These are phyloP conservation scores for Trametes punicea DNA, from an alignment of 768 basidiomycete species.

Conservation along the genomic window DNA sequence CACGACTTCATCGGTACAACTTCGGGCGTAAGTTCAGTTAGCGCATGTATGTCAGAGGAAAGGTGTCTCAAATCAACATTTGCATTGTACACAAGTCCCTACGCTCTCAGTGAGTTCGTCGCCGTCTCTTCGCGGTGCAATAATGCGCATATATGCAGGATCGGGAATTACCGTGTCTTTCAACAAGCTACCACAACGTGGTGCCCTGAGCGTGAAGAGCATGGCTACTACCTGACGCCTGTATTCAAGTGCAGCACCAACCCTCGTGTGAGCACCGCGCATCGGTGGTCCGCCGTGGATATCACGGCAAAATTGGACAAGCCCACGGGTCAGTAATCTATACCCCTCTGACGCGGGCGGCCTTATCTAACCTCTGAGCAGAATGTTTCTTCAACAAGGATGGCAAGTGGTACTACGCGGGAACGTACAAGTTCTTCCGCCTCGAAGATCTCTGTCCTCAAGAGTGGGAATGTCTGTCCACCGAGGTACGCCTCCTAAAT, in stretches of 20 bases:
- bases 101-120: slow-evolving; percentile 48
- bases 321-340: slow-evolving; percentile 50
- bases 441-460: slow-evolving; percentile 61
- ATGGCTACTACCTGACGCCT: slow-evolving; percentile 73
- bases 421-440: slow-evolving; percentile 65
- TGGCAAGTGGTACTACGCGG: slow-evolving; percentile 81
- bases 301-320: slow-evolving; percentile 54
- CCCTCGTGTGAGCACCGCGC: slow-evolving; percentile 70
- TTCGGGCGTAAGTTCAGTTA: slow-evolving; percentile 46
- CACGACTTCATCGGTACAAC: slow-evolving; percentile 65
- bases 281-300: slow-evolving; percentile 70
- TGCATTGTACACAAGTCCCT: slow-evolving; percentile 41
- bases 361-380: slow-evolving; percentile 24
- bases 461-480: slow-evolving; percentile 66
- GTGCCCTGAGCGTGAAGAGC: slow-evolving; percentile 81
- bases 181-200: slow-evolving; percentile 67
- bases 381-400: slow-evolving; percentile 84
- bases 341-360: not conserved
- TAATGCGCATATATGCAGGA: slow-evolving; percentile 36
- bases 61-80: slow-evolving; percentile 5
- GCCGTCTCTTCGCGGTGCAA: not conserved
- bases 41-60: not conserved
- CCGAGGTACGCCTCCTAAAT: slow-evolving; percentile 44
- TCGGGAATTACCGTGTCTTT: slow-evolving; percentile 64
- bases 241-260: slow-evolving; percentile 78